Percentiles rank a stretch among this genome's conserved stretches.
These are phyloP conservation scores for Pyrenophora seminiperda DNA, from an alignment of 2,329 filamentous ascomycete genomes.

Conservation along the genomic window DNA sequence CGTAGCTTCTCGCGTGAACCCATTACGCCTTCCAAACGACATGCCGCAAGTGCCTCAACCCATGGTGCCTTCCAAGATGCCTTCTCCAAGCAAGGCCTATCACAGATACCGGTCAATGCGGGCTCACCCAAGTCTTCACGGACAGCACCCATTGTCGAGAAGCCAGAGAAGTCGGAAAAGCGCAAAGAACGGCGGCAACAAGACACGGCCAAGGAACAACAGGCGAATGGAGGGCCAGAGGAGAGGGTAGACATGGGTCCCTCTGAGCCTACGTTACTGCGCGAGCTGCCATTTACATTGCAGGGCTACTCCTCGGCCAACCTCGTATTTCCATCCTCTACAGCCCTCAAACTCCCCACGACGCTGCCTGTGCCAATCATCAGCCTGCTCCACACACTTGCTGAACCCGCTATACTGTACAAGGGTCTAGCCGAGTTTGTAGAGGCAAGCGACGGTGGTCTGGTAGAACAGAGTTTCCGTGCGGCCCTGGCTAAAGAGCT, in stretches of 20 bases:
- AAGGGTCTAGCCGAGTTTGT: slow-evolving; percentile 79
- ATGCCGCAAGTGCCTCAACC: slow-evolving; percentile 15
- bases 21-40: slow-evolving; percentile 36
- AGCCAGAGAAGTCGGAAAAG: slow-evolving; percentile 32
- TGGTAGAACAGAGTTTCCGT: slow-evolving; percentile 90
- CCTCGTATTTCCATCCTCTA: slow-evolving; percentile 72
- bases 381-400: slow-evolving; percentile 83
- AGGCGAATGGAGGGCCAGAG: slow-evolving; percentile 15
- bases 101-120: slow-evolving; percentile 45
- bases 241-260: slow-evolving; percentile 33
- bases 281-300: slow-evolving; percentile 86
- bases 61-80: slow-evolving; percentile 51
- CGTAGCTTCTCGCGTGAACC: slow-evolving; percentile 30
- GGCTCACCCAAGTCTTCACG: slow-evolving; percentile 39
- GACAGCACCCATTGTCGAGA: slow-evolving; percentile 25
- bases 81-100: slow-evolving; percentile 54
- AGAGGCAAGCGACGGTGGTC: slow-evolving; percentile 76
- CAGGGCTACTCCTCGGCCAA: slow-evolving; percentile 90
- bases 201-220: slow-evolving; percentile 34
- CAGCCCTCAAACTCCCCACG: slow-evolving; percentile 74
- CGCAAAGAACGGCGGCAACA: slow-evolving; percentile 35
- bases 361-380: slow-evolving; percentile 83
- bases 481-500: slow-evolving; percentile 85
- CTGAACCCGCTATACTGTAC: slow-evolving; percentile 93
- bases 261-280: slow-evolving; percentile 55